Base-by-base conservation (phyloP, 108 stramenopile species). In the Skeletonema menzelii region DNA sequence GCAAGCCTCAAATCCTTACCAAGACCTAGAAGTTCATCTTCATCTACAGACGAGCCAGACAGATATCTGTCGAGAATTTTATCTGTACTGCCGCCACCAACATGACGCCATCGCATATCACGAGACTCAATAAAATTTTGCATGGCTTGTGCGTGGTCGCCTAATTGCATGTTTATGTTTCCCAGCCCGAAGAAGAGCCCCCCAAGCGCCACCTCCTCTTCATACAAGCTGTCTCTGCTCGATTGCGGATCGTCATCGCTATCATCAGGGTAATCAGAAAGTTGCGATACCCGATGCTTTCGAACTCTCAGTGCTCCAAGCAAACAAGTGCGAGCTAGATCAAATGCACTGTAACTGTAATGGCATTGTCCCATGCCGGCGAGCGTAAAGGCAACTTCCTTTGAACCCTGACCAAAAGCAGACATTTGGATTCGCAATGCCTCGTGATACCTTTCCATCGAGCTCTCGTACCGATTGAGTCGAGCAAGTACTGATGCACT, bases 361-460 rank as follows among this genome's bases (percentile, higher is more conserved):
- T 84, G 69, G 10, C 75, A 65, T 11, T 64, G 17, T 17, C 73
- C 83, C 74, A 84, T 60, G 63, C 69, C 73, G 27, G 65, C 69
- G 17, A 81, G 76, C 17, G 76, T 81, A 35, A 59, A 62, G 0
- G 80, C 83, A 42, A 84, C 83, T 27, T 63, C 71, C 27, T 77
- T 65, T 27, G 64, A 60, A 58, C 72, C 70, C 37, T 66, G 69
- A 11, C 79, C 80, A 27, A 28, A 35, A 28, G 64, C 49, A 42
- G 37, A 26, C 65, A 81, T 77, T 63, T 73, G 83, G 53, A 84
- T 84, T 10, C 80, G 75, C 42, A 80, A 62, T 14, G 79, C 70
- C 53, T 80, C 83, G 14, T 84, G 64, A 46, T 63, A 84, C 65
- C 76, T 77, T 38, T 84, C 80, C 71, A 84, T 77, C 2, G 79